Evolutionary conservation across 1,284 basidiomycete genomes (phyloP), one percentile per base, ranked within the genome.

Genomic region (Ustilago crameri): DNA sequence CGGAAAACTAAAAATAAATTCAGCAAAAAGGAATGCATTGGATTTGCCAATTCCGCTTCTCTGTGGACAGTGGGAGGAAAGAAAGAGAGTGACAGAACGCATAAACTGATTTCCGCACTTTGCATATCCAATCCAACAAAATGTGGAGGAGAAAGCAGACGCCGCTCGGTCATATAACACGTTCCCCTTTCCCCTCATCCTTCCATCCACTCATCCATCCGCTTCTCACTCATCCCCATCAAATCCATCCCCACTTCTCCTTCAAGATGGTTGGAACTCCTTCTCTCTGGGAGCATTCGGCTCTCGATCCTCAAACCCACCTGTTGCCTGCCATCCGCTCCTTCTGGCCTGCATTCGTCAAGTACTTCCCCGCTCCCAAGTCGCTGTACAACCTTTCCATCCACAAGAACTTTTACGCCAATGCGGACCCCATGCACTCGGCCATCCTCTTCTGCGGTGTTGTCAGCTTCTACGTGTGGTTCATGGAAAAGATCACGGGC

Each of bases 401-500:
- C 5, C 66, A 69, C 60, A 64, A 66, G 51, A 30, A 57, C 22
- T 80, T 66, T 63, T 80, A 79, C 43, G 61, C 57, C n/a, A 51
- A 71, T 44, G 66, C 73, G 2, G 77, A 78, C 58, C 64, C 73
- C 2, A 46, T 80, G 26, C 78, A 80, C 51, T 66, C 67, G 10
- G 77, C 75, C 30, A 68, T 78, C 38, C 54, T 57, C 35, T 72
- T 80, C 45, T 76, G 74, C 53, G 71, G 51, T 27, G 30, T 71
- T 27, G 67, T 79, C 47, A 72, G 60, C 55, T 46, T 62, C 40
- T 79, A 67, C 46, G 67, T 71, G 18, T 80, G 76, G 59, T 40
- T 76, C 51, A 74, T 71, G 64, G 75, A 79, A 43, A 62, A 64
- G 59, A 65, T 76, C 57, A 79, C 79, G 3, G 79, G 79, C 23